Base-by-base conservation (phyloP, 768 basidiomycete genomes). In the Phaeotremella fagi region DNA sequence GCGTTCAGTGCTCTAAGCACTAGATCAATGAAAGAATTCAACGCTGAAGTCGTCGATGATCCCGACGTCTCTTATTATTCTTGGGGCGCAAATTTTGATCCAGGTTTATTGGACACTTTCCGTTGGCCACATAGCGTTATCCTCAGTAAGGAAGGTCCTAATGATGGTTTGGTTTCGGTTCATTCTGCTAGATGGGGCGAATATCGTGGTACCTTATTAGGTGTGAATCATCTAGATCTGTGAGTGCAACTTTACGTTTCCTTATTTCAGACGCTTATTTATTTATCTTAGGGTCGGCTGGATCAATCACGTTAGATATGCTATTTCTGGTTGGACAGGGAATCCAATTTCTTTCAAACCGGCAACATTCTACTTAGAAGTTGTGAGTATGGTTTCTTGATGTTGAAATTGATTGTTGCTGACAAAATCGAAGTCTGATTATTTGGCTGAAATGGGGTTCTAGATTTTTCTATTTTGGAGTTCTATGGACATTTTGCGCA, bases 91-190 rank as follows among this genome's bases (percentile, higher is more conserved):
- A 80, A 80, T 12, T 91, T 91, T 68, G 82, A 86, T 15, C 94
- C 95, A 4, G 87, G 88, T 0, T 75, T 94, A 44, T 83, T 98
- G 41, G 92, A 98, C 74, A 87, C 90, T 0, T 95, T 88, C 83
- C 86, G 63, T 12, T 74, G 68, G 65, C 83, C 88, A 1, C 87
- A 90, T 68, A 82, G 83, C 5, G 83, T 94, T 25, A 85, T 91
- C 41, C 73, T 85, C 18, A 83, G 86, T 63, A 85, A 86, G 68
- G 90, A 95, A 76, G 94, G 92, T 16, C 83, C 88, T 27, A 95
- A 97, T 65, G 90, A 97, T 72, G 95, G 95, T 1, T 80, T 99
- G 43, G 94, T 99, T 42, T 86, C 85, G 42, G 83, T 94, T 38
- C 78, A 84, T 55, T 90, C 88, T 3, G 84, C 90, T 2, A 83